These are phyloP conservation scores for Lithospermum erythrorhizon DNA, from an alignment of 257 asterid species.

Conservation along the genomic window DNA sequence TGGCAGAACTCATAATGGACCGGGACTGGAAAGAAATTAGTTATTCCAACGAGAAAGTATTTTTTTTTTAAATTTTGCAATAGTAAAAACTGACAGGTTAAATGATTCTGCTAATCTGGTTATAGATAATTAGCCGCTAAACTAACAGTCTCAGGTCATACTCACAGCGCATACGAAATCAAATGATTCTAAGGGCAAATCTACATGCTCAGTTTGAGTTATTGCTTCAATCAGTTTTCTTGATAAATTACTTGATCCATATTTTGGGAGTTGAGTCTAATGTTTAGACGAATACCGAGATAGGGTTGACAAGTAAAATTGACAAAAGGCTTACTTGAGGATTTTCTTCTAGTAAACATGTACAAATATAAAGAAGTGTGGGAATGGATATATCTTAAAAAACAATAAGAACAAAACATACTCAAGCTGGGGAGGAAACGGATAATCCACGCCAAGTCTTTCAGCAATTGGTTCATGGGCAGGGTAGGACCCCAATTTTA, in stretches of 20 bases:
- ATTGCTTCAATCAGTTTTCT: not conserved
- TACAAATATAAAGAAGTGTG: not conserved
- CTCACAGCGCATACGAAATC: not conserved
- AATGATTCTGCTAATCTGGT: no score
- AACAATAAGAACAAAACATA: conserved; percentile 23
- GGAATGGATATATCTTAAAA: not conserved
- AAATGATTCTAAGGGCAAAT: not conserved
- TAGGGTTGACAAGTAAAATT: not conserved
- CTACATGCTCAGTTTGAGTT: not conserved
- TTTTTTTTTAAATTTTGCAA: no score
- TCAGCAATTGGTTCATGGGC: conserved; percentile 58
- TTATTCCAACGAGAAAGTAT: not conserved
- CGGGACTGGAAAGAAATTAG: not conserved
- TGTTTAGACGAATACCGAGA: not conserved
- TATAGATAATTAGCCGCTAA: not conserved
- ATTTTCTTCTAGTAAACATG: not conserved
- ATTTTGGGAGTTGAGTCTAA: not conserved
- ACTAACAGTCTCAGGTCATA: not conserved
- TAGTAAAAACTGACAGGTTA: no score
- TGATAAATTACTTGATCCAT: not conserved
- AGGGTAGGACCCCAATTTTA: conserved; percentile 14
- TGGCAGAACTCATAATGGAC: not conserved
- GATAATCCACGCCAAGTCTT: conserved; percentile 82
- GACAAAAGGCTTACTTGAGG: not conserved
- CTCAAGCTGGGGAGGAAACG: conserved; percentile 93